These are phyloP conservation scores for Sisymbrium irio DNA, from an alignment of 345 rosid genomes.

Conservation along the genomic window DNA sequence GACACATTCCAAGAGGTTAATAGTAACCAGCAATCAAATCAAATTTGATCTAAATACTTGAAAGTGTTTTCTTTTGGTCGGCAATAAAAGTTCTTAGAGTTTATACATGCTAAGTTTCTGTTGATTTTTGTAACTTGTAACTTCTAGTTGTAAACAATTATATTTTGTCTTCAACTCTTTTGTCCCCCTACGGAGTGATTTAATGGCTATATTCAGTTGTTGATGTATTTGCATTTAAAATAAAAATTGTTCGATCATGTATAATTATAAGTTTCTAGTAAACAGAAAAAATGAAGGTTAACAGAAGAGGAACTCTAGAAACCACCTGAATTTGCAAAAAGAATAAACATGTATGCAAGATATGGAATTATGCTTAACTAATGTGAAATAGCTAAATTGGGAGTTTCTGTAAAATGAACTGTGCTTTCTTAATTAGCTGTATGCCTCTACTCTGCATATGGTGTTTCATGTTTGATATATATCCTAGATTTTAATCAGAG, in stretches of 20 bases:
- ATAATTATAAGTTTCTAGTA: not conserved
- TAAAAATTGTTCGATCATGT: not conserved
- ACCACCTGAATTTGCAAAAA: not conserved
- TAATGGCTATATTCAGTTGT: not conserved
- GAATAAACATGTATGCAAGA: not conserved
- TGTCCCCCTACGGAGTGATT: not conserved
- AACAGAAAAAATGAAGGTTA: not conserved
- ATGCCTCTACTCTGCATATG: not conserved
- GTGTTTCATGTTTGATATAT: not conserved
- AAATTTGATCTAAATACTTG: not conserved
- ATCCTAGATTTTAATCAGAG: not conserved
- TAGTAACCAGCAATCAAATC: not conserved
- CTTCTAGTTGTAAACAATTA: not conserved
- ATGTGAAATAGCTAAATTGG: not conserved
- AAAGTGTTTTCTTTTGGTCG: not conserved
- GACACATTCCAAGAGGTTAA: not conserved
- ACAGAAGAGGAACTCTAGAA: too few species aligned
- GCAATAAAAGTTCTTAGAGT: not conserved
- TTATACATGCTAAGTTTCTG: not conserved
- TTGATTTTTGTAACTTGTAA: not conserved
- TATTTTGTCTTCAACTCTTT: not conserved
- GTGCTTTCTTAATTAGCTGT: not conserved
- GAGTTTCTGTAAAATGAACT: not conserved
- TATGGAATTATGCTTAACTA: not conserved
- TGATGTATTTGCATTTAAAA: not conserved